Evolutionary conservation across 495 filamentous ascomycete species (phyloP).

Genomic region (Penicillium argentinense): DNA sequence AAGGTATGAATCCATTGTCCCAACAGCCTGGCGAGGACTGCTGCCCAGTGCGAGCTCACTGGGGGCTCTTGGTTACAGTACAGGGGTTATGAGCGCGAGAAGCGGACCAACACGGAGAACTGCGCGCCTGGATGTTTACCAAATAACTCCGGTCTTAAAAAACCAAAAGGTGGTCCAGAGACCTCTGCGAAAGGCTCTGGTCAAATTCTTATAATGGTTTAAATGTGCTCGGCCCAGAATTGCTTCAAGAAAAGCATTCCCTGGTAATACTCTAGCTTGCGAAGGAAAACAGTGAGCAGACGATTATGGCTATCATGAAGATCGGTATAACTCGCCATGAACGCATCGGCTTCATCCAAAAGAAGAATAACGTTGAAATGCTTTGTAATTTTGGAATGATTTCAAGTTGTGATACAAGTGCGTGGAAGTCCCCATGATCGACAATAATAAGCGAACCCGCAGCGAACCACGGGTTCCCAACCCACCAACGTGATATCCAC

Average conservation of each 20-base stretch:
- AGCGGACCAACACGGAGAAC: too few relatives aligned
- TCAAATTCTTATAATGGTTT: slow-evolving; percentile 41
- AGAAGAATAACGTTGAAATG: slow-evolving; percentile 35
- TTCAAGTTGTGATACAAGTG: slow-evolving; percentile 21
- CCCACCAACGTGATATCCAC: too few relatives aligned
- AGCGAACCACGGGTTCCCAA: too few relatives aligned
- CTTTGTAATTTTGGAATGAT: slow-evolving; percentile 27
- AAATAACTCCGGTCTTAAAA: too few relatives aligned
- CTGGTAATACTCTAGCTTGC: slow-evolving; percentile 57
- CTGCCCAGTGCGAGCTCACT: slow-evolving; percentile 8
- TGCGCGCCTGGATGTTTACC: too few relatives aligned
- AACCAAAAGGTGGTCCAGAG: slow-evolving; percentile 24
- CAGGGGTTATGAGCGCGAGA: too few relatives aligned
- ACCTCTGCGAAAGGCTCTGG: slow-evolving; percentile 12
- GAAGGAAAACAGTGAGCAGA: slow-evolving; percentile 47
- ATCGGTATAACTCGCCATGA: slow-evolving; percentile 27
- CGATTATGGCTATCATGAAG: slow-evolving; percentile 26
- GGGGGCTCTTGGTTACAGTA: too few relatives aligned
- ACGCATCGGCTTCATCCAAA: slow-evolving; percentile 49
- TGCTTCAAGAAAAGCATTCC: slow-evolving; percentile 38
- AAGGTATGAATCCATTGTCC: slow-evolving; percentile 19
- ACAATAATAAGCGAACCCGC: too few relatives aligned
- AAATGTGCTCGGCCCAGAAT: slow-evolving; percentile 48
- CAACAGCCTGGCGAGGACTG: slow-evolving; percentile 8
- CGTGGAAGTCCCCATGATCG: slow-evolving; percentile 19